Evolutionary conservation across 768 basidiomycete species (phyloP).

Genomic region (Naganishia vaughanmartiniae): DNA sequence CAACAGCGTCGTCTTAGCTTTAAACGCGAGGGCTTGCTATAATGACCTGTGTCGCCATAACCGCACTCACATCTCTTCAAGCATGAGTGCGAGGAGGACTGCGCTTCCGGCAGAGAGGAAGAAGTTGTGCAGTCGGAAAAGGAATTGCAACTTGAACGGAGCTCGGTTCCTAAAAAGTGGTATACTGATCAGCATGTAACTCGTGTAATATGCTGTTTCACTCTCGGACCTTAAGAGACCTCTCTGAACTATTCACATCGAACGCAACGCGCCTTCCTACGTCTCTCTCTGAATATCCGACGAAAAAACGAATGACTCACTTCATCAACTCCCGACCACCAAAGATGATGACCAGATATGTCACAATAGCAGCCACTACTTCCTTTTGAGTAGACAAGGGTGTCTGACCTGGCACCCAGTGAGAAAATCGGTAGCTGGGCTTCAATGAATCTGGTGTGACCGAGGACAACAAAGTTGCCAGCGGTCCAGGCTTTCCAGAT

Average conservation of each 20-base stretch:
- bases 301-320: slow-evolving; percentile 46
- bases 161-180: slow-evolving; percentile 37
- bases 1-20: slow-evolving; percentile 2
- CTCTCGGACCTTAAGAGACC: neutral
- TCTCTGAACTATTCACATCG: neutral
- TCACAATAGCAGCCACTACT: slow-evolving; percentile 67
- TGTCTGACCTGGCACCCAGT: slow-evolving; percentile 70
- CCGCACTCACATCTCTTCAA: slow-evolving; percentile 70
- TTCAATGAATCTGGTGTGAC: slow-evolving; percentile 38
- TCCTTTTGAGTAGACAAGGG: slow-evolving; percentile 73
- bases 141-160: slow-evolving; percentile 62
- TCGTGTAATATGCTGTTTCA: neutral
- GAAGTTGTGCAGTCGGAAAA: slow-evolving; percentile 87
- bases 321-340: slow-evolving; percentile 80
- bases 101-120: slow-evolving; percentile 78
- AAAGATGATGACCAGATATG: slow-evolving; percentile 87
- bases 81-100: slow-evolving; percentile 80
- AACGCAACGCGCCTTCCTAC: neutral
- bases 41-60: neutral
- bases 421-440: slow-evolving; percentile 55
- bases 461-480: slow-evolving; percentile 30
- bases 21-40: neutral
- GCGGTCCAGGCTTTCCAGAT: slow-evolving; percentile 30
- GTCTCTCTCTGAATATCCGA: neutral
- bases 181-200: neutral